Percentiles rank a stretch among this genome's conserved stretches.
Evolutionary conservation across 805 yeast species (phyloP).

Genomic region (Yamadazyma kitorensis): DNA sequence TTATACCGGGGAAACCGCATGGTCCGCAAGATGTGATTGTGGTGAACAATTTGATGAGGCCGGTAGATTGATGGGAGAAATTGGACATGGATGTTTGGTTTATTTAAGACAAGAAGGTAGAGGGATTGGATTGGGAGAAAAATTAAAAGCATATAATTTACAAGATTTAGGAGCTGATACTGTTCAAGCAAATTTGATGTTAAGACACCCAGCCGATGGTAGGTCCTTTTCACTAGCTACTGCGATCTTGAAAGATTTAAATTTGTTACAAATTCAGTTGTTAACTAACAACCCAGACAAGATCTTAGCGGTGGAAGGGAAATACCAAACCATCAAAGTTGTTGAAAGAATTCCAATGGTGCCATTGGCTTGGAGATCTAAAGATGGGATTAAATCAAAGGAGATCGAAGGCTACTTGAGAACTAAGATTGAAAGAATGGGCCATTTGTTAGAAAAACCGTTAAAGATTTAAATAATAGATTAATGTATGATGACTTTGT

Average conservation of each 20-base stretch:
- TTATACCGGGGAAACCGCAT: conserved; percentile 98
- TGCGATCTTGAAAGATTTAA: conserved; percentile 83
- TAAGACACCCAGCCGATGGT: conserved; percentile 98
- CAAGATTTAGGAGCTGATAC: conserved; percentile 99
- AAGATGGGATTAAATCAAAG: conserved; percentile 66
- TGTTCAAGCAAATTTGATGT: conserved; percentile 87
- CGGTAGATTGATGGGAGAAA: conserved; percentile 83
- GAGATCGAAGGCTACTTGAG: conserved; percentile 92
- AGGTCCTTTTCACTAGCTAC: conserved; percentile 92
- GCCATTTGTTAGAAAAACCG: conserved; percentile 61
- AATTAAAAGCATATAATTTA: conserved; percentile 90
- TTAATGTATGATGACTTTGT: not conserved
- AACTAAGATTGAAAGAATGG: conserved; percentile 96
- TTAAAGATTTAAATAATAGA: conserved; percentile 3
- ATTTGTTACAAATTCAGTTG: conserved; percentile 65
- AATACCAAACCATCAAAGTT: conserved; percentile 68
- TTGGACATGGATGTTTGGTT: conserved; percentile 91
- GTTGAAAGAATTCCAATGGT: conserved; percentile 94
- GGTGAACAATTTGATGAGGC: conserved; percentile 99
- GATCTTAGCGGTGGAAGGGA: conserved; percentile 91
- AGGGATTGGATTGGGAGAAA: conserved; percentile 98
- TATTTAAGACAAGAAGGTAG: conserved; percentile 97
- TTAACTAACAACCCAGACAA: conserved; percentile 96
- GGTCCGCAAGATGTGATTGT: conserved; percentile 99
- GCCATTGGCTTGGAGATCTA: conserved; percentile 80